Conservation (phyloP, 371 early-diverging fungal genomes). For the Massospora cicadina region DNA sequence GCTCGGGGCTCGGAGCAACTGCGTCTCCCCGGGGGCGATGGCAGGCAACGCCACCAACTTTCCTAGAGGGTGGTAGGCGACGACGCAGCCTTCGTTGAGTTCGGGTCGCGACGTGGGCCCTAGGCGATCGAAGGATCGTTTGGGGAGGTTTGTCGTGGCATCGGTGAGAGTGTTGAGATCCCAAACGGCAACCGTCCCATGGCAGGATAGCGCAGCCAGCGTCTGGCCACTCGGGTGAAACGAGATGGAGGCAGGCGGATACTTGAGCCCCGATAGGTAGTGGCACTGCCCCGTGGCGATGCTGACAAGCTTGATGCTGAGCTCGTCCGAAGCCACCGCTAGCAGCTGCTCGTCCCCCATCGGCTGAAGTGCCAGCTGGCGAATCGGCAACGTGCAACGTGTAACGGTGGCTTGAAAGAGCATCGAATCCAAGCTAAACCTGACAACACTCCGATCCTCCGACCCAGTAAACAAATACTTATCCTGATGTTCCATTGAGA, state of each 20-base stretch:
- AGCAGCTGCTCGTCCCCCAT: not conserved
- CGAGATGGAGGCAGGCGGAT: not conserved
- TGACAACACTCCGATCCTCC: not conserved
- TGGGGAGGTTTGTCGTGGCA: not conserved
- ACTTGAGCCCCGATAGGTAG: not conserved
- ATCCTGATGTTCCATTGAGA: not conserved
- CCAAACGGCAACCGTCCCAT: not conserved
- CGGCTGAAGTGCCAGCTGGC: not conserved
- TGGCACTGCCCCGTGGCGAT: not conserved
- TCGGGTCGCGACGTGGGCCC: not conserved
- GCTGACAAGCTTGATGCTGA: not conserved
- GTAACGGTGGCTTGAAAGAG: not conserved
- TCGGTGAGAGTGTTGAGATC: not conserved
- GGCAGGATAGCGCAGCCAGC: not conserved
- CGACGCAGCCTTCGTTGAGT: not conserved
- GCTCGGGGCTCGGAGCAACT: not conserved
- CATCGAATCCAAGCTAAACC: not conserved
- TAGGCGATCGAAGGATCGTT: not conserved
- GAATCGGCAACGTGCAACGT: constrained; percentile 1
- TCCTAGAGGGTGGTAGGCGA: not conserved
- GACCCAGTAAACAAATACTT: not conserved
- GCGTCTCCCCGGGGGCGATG: not conserved
- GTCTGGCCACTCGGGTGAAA: constrained; percentile 3
- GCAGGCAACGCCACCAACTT: not conserved
- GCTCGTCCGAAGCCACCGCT: not conserved